These are phyloP conservation scores for Carex sylvatica DNA, from an alignment of 202 grass and related monocot species.

Conservation along the genomic window DNA sequence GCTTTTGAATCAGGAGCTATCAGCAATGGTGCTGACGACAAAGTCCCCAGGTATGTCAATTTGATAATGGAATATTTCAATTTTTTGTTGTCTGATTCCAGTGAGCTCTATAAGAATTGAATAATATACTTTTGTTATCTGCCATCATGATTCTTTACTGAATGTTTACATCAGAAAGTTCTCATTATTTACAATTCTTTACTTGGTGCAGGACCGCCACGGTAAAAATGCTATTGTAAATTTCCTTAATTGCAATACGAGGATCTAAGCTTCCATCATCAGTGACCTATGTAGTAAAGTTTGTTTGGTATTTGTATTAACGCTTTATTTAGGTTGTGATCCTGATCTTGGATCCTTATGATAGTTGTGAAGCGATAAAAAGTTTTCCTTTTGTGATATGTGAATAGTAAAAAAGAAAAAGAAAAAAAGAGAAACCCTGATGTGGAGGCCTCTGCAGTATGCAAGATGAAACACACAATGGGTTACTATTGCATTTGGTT, in stretches of 20 bases:
- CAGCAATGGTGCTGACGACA: conserved; percentile 50
- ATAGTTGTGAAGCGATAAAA: not conserved
- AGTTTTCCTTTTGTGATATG: not conserved
- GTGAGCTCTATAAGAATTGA: not conserved
- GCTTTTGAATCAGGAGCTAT: conserved; percentile 59
- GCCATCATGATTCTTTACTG: not conserved
- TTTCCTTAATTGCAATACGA: not conserved
- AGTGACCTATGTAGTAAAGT: not conserved
- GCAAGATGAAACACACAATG: conserved; percentile 6
- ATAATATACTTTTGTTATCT: not conserved
- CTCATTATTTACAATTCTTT: not conserved
- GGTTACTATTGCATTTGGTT: conserved; percentile 4
- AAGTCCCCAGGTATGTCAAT: conserved; percentile 49
- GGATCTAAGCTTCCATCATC: not conserved
- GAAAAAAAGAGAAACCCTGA: not conserved
- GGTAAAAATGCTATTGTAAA: conserved; percentile 22
- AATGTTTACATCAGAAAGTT: not conserved
- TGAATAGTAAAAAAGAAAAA: conserved; percentile 8
- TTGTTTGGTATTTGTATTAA: conserved; percentile 4
- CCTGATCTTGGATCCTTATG: conserved; percentile 2
- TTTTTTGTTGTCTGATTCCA: not conserved
- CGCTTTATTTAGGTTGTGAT: conserved; percentile 7
- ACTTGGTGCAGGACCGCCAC: conserved; percentile 9
- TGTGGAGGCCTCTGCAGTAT: not conserved
- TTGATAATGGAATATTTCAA: not conserved